Base-by-base conservation (phyloP, 257 asterid species). In the Catharanthus roseus region DNA sequence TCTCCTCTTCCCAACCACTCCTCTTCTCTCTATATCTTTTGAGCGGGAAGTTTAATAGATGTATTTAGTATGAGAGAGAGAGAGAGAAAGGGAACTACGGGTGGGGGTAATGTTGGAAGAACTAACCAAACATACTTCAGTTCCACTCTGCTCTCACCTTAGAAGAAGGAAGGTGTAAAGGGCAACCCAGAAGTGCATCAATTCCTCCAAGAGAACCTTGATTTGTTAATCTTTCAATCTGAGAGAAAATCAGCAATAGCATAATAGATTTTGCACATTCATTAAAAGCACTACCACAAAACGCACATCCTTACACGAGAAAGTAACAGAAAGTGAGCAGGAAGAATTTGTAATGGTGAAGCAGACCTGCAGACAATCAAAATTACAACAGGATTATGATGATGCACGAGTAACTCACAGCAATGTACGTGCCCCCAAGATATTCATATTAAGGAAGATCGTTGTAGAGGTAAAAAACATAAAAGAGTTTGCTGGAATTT, bases 161-260 rank as follows among this genome's bases (percentile, higher is more conserved):
- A 53, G 91, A 76, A 75, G 95, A 87, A 73, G 96, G 97, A 81
- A 91, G 96, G 80, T 91, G 86, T 71, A 91, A 65, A 75, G 97
- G 97, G 83, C 97, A 91, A 71, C 96, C 97, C 75, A 91, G 89
- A 76, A 91, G 96, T 47, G 97, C 97, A 86, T 91, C 96, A 62
- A 91, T 82, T 72, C 96, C 97, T 74, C 92, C 92, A 67, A 91
- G 90, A 66, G 97, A 89, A 72, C 95, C 97, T 79, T 83, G 88
- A 85, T 91, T 89, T 68, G 89, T 69, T 76, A 83, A 75, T 77
- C 88, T 85, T 86, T 91, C 97, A 73, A 86, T 87, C 97, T 90
- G 78, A 71, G 49, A 80, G 54, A 75, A 77, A 49, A 41, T 55
- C 39, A 72, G 57, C 47, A 15, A 57, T 71, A 79, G 47, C 69